These are phyloP conservation scores for Punctularia strigosozonata DNA, from an alignment of 768 basidiomycete species.

Conservation along the genomic window DNA sequence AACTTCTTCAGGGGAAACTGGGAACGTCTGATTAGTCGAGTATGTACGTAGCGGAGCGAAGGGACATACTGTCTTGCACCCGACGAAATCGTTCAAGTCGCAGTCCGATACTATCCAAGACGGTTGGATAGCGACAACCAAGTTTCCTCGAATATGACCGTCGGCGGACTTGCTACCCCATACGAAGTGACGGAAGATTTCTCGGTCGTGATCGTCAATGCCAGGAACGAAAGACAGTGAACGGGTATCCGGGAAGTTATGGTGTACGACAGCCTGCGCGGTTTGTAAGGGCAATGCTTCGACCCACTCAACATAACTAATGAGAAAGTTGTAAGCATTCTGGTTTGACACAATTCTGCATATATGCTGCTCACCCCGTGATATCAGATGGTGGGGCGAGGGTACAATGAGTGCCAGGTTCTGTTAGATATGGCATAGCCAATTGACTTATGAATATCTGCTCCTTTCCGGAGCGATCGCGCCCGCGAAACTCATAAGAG, in stretches of 20 bases:
- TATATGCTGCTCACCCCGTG: too few species aligned
- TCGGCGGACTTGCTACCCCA: constrained; percentile 11
- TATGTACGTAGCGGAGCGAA: neutral
- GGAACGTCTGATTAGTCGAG: neutral
- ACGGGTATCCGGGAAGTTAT: too few species aligned
- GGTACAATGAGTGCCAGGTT: neutral
- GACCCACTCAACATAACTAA: constrained; percentile 38
- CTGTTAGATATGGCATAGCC: too few species aligned
- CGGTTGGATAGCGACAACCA: constrained; percentile 23
- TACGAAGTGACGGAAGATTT: constrained; percentile 13
- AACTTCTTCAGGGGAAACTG: neutral
- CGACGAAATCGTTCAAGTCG: constrained; percentile 23
- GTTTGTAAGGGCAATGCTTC: constrained; percentile 40
- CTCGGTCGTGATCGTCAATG: constrained; percentile 10
- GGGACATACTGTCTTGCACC: constrained; percentile 8
- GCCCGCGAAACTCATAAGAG: too few species aligned
- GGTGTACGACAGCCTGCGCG: constrained; percentile 28
- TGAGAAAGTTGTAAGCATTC: neutral
- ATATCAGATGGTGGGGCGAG: constrained; percentile 1
- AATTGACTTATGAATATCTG: too few species aligned
- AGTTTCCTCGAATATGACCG: constrained; percentile 3
- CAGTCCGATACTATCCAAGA: constrained; percentile 25
- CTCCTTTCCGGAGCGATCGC: too few species aligned
- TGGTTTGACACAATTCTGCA: too few species aligned
- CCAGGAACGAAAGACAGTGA: too few species aligned